Base-by-base conservation (phyloP, 805 yeast species). In the Candida patagonica region DNA sequence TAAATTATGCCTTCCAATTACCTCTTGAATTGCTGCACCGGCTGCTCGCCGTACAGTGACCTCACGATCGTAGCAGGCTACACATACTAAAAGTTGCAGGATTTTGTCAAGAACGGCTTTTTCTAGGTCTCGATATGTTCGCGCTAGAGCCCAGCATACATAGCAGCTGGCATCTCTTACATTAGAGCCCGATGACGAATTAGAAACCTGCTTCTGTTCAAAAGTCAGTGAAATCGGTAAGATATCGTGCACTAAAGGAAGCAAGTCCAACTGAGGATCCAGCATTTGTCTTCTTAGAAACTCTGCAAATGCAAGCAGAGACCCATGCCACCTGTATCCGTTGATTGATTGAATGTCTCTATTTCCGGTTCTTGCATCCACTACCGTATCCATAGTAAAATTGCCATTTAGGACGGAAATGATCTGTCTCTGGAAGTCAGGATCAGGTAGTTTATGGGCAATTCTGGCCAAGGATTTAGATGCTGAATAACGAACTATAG, bases 111-210 rank as follows among this genome's bases (percentile, higher is more conserved):
- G 39, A 1, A 46, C 15, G 21, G 50, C 36, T 1, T 50, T 25
- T 0, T 48, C 48, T 1, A 52, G 35, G 1, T 31, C 40, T 30
- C 42, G 61, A 50, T 53, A 61, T 10, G 61, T 60, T 47, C 80
- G 68, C 26, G 74, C 67, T 13, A 81, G 40, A 0, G 94, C 73
- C 97, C 97, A 88, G n/a, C 76, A 60, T 0, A 83, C 74, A 52
- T 81, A 88, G 57, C 94, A 82, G 0, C 89, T 76, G 0, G 96
- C 77, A 57, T 88, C 97, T 42, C 94, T 68, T 1, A 89, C 70
- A 48, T 79, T 85, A 2, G 72, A 60, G 0, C 94, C 94, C 5
- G 72, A 55, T 0, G 76, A 62, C 0, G 76, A 62, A 17, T 65
- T 62, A 0, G 76, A 71, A 5, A 75, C 51, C 34, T 70, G 59